Base-by-base conservation (phyloP, 2,329 filamentous ascomycete species). In the Trichoderma sp. region DNA sequence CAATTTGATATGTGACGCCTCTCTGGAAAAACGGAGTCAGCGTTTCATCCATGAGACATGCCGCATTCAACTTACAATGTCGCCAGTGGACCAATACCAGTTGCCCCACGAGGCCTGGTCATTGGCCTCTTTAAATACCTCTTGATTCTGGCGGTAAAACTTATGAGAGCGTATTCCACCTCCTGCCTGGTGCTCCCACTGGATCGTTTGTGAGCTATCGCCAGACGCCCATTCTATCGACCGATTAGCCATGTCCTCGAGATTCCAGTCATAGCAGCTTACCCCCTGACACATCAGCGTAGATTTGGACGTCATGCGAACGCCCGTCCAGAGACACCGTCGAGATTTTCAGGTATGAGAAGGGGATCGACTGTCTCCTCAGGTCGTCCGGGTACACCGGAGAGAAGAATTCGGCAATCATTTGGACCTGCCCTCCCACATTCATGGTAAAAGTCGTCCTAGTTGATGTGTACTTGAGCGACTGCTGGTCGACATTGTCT, bases 31-130 rank as follows among this genome's bases (percentile, higher is more conserved):
- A 3, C 2, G 5, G 10, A 29, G 17, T 69, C 25, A 67, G 67
- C 35, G 35, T 42, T 27, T 32, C 3, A 25, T 45, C 25, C 32
- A 45, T 15, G 27, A 35, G 4, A 22, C 8, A 15, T 52, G 4
- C 22, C 13, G 19, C 17, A 25, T 37, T 19, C 25, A 0, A 54
- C 69, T 61, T 58, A 69, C 74, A 15, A 83, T 76, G 64, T 84
- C 81, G 29, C 88, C 86, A 4, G 87, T 93, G 13, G 90, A 89
- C 77, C 93, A 93, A 77, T 92, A 89, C 80, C 94, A 86, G 60
- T 86, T 89, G 2, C 93, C 93, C 93, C 93, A 97, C 80, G 93
- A 90, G 0, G 92, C 86, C 71, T 90, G 89, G 73, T 96, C 90
- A 48, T 80, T 80, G 13, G 81, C 80, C 75, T 97, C 93, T 1